Evolutionary conservation across 2,329 filamentous ascomycete genomes (phyloP), one percentile per base, ranked within the genome.

Genomic region (Hymenotorrendiella dingleyae): DNA sequence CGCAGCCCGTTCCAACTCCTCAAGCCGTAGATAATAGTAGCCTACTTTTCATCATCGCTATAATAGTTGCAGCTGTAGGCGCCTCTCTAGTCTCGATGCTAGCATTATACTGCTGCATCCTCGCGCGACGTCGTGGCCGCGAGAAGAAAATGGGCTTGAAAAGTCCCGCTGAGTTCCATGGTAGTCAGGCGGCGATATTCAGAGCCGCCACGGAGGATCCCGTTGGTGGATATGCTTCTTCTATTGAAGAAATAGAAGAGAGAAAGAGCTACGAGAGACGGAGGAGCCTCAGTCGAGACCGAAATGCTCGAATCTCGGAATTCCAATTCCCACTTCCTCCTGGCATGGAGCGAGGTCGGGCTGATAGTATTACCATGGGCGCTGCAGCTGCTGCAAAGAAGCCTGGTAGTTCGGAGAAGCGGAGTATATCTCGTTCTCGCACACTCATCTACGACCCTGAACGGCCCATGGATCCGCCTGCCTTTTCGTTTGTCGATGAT

Each of bases 1-100:
- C 35, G 30, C 28, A 27, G 36, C 41, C 24, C 9, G 34, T 47
- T 11, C 19, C 36, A 6, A 45, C 42, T 5, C 42, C 42, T 3
- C 26, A 42, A 14, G 37, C 43, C 14, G 35, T 36, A 9, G 49
- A 47, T 10, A 47, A 46, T 40, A 49, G 45, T 29, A 48, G 26
- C 6, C 43, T 38, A 1, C 46, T 40, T 30, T 50, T 55, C 28
- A 47, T 49, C 8, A 29, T 55, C 2, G 44, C 42, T 8, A 26
- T 55, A 2, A 53, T 49, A 5, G 53, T 55, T 23, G 47, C 50
- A 5, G 46, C 49, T 30, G 33, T 55, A 9, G 50, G 62, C 47
- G 52, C 53, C 3, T 52, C 50, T 0, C 11, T 55, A 10, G 2
- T 52, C n/a, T 45, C 50, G 4, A 43, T 51, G 16, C 36, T 55